Evolutionary conservation across 495 filamentous ascomycete genomes (phyloP).

Genomic region (Penicillium angulare): DNA sequence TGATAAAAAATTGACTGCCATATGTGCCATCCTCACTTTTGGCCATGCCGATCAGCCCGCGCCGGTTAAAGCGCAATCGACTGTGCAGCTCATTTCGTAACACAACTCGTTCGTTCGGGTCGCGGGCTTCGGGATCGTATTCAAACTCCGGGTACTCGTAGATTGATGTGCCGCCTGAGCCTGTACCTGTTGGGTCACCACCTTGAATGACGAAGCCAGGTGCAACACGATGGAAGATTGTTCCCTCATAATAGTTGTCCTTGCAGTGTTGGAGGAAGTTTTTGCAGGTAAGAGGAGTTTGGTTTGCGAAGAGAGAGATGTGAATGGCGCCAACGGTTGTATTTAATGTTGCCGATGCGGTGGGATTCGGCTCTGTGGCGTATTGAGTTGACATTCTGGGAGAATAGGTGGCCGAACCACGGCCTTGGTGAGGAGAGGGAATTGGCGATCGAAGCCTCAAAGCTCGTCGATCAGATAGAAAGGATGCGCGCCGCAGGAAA

Average conservation of each 20-base stretch:
- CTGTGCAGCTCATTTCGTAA: constrained; percentile 91
- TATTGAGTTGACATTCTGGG: constrained; percentile 77
- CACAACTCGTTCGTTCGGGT: constrained; percentile 56
- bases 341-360: constrained; percentile 83
- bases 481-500: constrained; percentile 3
- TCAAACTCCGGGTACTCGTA: constrained; percentile 82
- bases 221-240: constrained; percentile 89
- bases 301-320: constrained; percentile 90
- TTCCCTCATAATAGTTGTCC: constrained; percentile 90
- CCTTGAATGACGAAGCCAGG: constrained; percentile 93
- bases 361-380: constrained; percentile 90
- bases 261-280: constrained; percentile 96
- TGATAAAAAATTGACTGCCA: constrained; percentile 96
- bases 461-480: background rate
- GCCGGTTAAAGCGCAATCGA: constrained; percentile 86
- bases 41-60: constrained; percentile 89
- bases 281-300: constrained; percentile 84
- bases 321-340: constrained; percentile 86
- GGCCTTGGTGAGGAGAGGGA: background rate
- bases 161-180: constrained; percentile 85
- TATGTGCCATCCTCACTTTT: constrained; percentile 71
- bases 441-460: constrained; percentile 4
- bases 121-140: constrained; percentile 61
- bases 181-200: constrained; percentile 90
- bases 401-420: background rate